Evolutionary conservation across 257 asterid genomes (phyloP), one percentile per base, ranked within the genome.

Genomic region (Solanum commersonii): DNA sequence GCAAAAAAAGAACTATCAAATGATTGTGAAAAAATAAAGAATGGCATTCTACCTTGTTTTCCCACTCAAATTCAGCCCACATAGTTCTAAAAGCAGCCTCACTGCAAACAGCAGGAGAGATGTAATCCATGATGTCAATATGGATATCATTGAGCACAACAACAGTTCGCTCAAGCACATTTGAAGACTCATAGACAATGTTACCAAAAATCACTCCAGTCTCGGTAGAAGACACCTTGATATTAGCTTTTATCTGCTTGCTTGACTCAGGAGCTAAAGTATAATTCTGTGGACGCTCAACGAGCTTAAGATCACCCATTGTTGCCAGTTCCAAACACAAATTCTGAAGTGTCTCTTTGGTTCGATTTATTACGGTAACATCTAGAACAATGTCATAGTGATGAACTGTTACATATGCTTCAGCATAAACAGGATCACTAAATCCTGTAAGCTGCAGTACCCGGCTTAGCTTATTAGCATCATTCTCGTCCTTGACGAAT

Each of bases 61-160:
- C 99, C 99, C 99, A 96, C 91, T 96, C 99, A 91, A 96, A 96
- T 91, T 96, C 99, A 87, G 98, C 98, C 99, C 99, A 96, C 99
- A 95, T 96, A 86, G 97, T 91, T 89, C 98, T 93, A 92, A 96
- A 96, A 42, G 98, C 98, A 92, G 98, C 91, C 91, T 95, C 99
- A 37, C 96, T 94, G 85, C 99, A 96, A 56, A 90, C 93, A 67
- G 99, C 99, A 25, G 99, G 99, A 90, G 99, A 96, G 91, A 96
- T 96, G 87, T 96, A 96, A 91, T 96, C 99, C 99, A 96, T 96
- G 90, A 96, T 96, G 92, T 96, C 99, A 86, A 96, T 95, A 91
- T 96, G 99, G 92, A 96, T 96, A 90, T 96, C 99, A 91, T 94
- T 96, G 87, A 96, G 97, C 84, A 95, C 99, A 16, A 96, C 94